Conservation (phyloP, 2,329 filamentous ascomycete genomes). For the Pseudonectria buxi region DNA sequence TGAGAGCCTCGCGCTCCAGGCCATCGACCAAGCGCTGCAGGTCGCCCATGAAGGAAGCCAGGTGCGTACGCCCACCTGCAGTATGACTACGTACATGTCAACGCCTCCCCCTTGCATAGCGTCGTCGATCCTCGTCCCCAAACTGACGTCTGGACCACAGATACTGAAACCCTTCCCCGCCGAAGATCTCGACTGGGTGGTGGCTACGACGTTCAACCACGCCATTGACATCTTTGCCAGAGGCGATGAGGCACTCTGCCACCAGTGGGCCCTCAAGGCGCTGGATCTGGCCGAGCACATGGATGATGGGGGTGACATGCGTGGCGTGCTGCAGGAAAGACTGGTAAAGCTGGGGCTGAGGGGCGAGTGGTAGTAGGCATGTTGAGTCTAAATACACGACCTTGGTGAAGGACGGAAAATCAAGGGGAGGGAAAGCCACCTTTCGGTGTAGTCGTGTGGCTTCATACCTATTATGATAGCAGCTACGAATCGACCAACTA, state of each 20-base stretch:
- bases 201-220: constrained; percentile 61
- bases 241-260: constrained; percentile 47
- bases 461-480: no score
- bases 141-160: constrained; percentile 18
- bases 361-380: not conserved
- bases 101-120: constrained; percentile 1
- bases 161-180: constrained; percentile 49
- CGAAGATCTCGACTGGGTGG: constrained; percentile 71
- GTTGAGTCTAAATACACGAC: no score
- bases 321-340: constrained; percentile 36
- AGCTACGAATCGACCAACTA: no score
- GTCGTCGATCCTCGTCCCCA: not conserved
- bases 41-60: constrained; percentile 45
- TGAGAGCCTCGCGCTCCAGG: constrained; percentile 47
- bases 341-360: constrained; percentile 33
- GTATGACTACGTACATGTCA: constrained; percentile 6
- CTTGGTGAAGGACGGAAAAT: no score
- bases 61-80: constrained; percentile 24
- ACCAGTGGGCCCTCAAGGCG: constrained; percentile 56
- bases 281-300: constrained; percentile 54
- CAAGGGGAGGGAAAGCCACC: no score
- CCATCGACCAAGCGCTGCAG: constrained; percentile 56
- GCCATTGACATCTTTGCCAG: constrained; percentile 58
- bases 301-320: constrained; percentile 45
- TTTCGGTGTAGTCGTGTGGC: no score